phyloP scores from a whole-genome alignment of 257 asterid genomes.

The Fraxinus excelsior region DNA sequence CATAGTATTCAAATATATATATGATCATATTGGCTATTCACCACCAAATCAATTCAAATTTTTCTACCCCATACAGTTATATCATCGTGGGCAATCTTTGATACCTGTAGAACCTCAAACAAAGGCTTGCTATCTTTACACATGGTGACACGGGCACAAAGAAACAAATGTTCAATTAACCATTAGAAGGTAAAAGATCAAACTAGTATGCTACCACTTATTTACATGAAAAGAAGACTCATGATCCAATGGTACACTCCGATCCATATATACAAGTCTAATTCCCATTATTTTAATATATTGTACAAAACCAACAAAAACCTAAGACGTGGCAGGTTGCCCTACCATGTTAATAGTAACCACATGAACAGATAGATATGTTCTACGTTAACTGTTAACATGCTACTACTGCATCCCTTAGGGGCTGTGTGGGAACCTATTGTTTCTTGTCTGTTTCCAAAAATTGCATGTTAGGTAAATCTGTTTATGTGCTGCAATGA shows the following conservation, averaged over 20 bases:
- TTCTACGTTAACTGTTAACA: background rate
- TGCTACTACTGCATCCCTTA: background rate
- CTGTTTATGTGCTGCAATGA: background rate
- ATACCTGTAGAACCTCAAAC: background rate
- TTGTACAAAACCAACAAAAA: background rate
- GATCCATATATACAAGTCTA: background rate
- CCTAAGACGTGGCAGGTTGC: background rate
- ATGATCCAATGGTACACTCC: background rate
- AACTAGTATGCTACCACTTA: background rate
- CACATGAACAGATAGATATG: background rate
- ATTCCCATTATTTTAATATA: background rate
- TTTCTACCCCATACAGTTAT: too few species aligned
- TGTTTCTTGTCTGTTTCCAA: background rate
- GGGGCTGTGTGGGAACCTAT: background rate
- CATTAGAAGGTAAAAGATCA: background rate
- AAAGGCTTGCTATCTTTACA: background rate
- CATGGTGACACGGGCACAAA: background rate
- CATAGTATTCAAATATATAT: too few species aligned
- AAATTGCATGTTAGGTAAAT: background rate
- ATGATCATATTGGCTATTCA: too few species aligned
- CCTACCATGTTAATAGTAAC: background rate
- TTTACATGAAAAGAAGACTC: background rate
- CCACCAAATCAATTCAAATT: too few species aligned
- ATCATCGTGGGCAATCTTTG: too few species aligned
- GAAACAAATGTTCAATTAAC: background rate